Evolutionary conservation across 257 asterid species (phyloP).

Genomic region (Knoxia roxburghii): DNA sequence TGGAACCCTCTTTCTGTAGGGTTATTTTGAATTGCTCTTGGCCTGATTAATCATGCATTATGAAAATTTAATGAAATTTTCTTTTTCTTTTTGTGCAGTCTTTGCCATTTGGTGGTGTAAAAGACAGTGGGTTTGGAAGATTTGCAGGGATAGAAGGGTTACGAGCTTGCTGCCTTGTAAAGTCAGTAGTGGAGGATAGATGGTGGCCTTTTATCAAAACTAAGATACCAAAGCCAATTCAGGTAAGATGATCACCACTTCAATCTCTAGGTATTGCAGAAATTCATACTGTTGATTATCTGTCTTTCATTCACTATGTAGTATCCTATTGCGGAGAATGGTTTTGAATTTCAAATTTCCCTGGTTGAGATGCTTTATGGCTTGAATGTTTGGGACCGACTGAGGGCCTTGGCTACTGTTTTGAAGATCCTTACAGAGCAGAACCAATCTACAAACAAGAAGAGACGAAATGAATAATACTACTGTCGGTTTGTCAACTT

Average conservation of each 20-base stretch:
- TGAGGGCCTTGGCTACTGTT: constrained; percentile 69
- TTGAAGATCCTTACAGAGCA: constrained; percentile 65
- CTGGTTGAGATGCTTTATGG: constrained; percentile 83
- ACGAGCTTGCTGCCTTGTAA: constrained; percentile 94
- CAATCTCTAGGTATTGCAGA: not conserved
- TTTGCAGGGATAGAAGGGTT: constrained; percentile 94
- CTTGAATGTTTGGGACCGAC: constrained; percentile 62
- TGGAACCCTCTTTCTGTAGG: not conserved
- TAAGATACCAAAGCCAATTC: constrained; percentile 91
- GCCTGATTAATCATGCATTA: not conserved
- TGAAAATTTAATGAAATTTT: not conserved
- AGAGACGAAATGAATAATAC: constrained; percentile 39
- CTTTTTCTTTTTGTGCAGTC: constrained; percentile 39
- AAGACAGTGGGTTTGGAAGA: constrained; percentile 97
- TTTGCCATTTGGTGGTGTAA: constrained; percentile 96
- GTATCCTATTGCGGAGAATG: constrained; percentile 84
- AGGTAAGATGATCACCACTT: constrained; percentile 36
- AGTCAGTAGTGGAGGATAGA: constrained; percentile 89
- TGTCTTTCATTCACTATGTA: constrained; percentile 21
- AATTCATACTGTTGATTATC: constrained; percentile 15
- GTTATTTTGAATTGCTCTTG: not conserved
- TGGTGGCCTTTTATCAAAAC: constrained; percentile 97
- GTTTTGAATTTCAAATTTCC: constrained; percentile 72
- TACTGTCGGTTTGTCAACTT: not conserved
- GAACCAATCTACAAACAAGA: constrained; percentile 29